phyloP scores from a whole-genome alignment of 495 filamentous ascomycete genomes.

The Podospora anserina region DNA sequence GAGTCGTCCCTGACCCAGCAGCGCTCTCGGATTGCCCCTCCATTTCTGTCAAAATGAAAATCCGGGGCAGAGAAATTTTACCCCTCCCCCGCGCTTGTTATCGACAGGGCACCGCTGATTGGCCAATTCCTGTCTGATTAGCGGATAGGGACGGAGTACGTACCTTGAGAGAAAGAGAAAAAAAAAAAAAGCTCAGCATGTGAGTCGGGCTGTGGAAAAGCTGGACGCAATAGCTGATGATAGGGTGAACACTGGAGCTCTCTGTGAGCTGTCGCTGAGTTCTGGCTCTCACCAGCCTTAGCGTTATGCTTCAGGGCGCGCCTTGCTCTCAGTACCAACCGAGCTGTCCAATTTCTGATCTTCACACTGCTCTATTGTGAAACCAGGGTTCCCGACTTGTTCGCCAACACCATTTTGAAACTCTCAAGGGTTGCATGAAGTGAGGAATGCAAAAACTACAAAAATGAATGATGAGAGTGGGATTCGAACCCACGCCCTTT shows the following conservation, averaged over 20 bases:
- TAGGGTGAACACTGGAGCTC: too few relatives aligned
- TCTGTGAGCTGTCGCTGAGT: not conserved
- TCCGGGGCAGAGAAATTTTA: constrained; percentile 17
- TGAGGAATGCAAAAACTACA: not conserved
- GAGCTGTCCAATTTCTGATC: not conserved
- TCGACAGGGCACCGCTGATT: constrained; percentile 12
- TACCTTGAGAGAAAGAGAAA: constrained; percentile 6
- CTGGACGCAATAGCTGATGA: too few relatives aligned
- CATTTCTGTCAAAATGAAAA: constrained; percentile 25
- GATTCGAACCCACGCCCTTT: constrained; percentile 42
- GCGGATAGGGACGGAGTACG: constrained; percentile 18
- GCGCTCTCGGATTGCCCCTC: not conserved
- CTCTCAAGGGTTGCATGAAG: not conserved
- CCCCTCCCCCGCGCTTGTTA: constrained; percentile 34
- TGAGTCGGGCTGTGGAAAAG: not conserved
- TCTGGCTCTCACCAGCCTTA: not conserved
- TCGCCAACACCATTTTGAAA: not conserved
- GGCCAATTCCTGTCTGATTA: constrained; percentile 14
- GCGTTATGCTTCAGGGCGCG: not conserved
- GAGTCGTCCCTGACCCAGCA: not conserved
- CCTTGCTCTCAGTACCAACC: not conserved
- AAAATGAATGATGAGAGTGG: constrained; percentile 32
- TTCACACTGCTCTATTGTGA: not conserved
- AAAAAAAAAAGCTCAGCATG: not conserved
- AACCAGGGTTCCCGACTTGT: too few relatives aligned